Evolutionary conservation across 2,329 filamentous ascomycete species (phyloP).

Genomic region (Exserohilum turcica): DNA sequence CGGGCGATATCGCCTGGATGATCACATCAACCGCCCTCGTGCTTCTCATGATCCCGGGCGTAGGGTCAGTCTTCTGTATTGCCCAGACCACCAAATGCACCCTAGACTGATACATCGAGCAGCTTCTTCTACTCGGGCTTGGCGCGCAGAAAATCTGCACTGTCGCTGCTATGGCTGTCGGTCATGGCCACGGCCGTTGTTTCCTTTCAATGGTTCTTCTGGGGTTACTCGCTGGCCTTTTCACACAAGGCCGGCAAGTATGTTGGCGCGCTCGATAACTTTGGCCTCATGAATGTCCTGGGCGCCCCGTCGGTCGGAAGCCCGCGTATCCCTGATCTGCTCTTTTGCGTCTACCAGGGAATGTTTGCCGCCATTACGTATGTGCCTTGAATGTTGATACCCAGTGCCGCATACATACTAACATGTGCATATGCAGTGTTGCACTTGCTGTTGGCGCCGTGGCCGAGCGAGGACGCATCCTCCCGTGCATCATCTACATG

Average conservation of each 20-base stretch:
- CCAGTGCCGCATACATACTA: too few species aligned
- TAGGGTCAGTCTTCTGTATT: constrained; percentile 60
- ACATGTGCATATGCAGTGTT: too few species aligned
- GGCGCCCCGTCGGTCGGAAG: constrained; percentile 77
- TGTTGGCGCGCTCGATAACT: constrained; percentile 79
- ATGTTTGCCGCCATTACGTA: constrained; percentile 90
- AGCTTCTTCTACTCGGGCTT: constrained; percentile 94
- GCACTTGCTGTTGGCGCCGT: constrained; percentile 84
- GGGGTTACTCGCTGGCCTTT: constrained; percentile 84
- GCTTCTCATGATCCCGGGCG: constrained; percentile 89
- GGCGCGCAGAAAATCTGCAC: constrained; percentile 83
- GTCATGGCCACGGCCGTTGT: constrained; percentile 80
- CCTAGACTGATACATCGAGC: constrained; percentile 7
- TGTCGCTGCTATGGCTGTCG: constrained; percentile 83
- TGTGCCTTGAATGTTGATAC: too few species aligned
- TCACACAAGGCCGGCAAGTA: constrained; percentile 76
- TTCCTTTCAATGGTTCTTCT: constrained; percentile 94
- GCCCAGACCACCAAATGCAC: not conserved
- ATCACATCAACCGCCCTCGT: constrained; percentile 77
- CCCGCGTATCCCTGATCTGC: constrained; percentile 74
- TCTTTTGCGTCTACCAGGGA: constrained; percentile 85
- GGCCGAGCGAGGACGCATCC: constrained; percentile 84
- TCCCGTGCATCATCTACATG: constrained; percentile 89
- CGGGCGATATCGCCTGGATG: constrained; percentile 83
- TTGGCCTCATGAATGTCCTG: constrained; percentile 78